Conservation (phyloP, 495 filamentous ascomycete species). For the Aspergillus bertholletiae region DNA sequence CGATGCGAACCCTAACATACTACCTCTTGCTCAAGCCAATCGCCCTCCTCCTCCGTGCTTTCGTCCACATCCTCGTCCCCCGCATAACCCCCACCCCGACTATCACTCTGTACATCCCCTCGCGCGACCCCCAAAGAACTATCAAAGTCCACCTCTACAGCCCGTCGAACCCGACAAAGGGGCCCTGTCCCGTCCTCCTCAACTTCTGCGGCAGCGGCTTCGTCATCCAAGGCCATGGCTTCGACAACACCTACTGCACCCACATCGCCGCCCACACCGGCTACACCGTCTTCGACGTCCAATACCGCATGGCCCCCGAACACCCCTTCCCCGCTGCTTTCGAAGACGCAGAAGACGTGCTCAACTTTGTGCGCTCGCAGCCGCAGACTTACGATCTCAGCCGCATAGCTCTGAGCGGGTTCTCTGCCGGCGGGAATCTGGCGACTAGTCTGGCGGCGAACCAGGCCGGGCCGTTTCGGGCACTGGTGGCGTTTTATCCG, state of each 20-base stretch:
- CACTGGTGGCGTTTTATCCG: slow-evolving; percentile 22
- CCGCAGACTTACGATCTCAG: neutral
- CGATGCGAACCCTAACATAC: neutral
- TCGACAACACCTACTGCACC: slow-evolving; percentile 29
- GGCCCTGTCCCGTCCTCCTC: slow-evolving; percentile 22
- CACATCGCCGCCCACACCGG: slow-evolving; percentile 17
- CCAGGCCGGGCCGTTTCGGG: slow-evolving; percentile 16
- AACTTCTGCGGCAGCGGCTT: slow-evolving; percentile 32
- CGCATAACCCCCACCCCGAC: slow-evolving; percentile 9
- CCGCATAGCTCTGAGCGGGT: neutral
- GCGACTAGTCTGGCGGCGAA: slow-evolving; percentile 13
- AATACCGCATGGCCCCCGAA: slow-evolving; percentile 71
- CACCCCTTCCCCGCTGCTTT: slow-evolving; percentile 64
- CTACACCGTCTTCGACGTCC: slow-evolving; percentile 38
- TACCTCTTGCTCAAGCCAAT: slow-evolving; percentile 13
- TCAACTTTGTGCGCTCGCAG: slow-evolving; percentile 10
- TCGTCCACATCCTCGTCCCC: neutral
- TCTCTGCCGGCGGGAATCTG: slow-evolving; percentile 20
- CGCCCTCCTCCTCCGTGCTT: slow-evolving; percentile 4
- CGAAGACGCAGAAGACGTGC: slow-evolving; percentile 53
- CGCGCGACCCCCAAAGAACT: slow-evolving; percentile 24
- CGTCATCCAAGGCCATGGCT: slow-evolving; percentile 26
- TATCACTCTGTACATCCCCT: slow-evolving; percentile 21
- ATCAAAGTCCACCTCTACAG: slow-evolving; percentile 30
- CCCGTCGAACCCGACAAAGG: neutral